These are phyloP conservation scores for Ogataea nitratoaversa DNA, from an alignment of 805 yeast genomes.

Conservation along the genomic window DNA sequence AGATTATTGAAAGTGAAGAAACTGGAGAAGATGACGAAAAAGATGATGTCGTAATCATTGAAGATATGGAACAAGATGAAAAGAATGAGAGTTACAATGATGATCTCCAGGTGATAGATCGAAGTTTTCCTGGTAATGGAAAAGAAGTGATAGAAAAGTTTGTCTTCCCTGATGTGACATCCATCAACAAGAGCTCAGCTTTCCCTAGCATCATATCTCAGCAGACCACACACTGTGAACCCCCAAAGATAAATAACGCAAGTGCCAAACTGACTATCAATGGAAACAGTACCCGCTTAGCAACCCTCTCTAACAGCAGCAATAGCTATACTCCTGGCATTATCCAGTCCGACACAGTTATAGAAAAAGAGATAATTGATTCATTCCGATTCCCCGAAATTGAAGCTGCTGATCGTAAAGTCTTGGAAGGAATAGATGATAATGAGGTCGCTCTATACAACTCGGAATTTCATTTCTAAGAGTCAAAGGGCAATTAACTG, in stretches of 20 bases:
- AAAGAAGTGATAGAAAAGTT: conserved; percentile 14
- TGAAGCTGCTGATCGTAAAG: conserved; percentile 5
- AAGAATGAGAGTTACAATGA: background rate
- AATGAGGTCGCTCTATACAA: conserved; percentile 11
- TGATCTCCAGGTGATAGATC: conserved; percentile 4
- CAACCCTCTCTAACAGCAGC: too few relatives aligned
- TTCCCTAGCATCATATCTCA: too few relatives aligned
- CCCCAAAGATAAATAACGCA: too few relatives aligned
- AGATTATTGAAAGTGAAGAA: background rate
- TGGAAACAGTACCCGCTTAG: too few relatives aligned
- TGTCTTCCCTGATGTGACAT: conserved; percentile 14
- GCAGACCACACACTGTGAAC: too few relatives aligned
- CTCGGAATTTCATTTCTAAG: conserved; percentile 15
- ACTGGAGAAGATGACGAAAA: conserved; percentile 1
- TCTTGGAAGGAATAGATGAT: conserved; percentile 9
- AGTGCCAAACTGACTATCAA: too few relatives aligned
- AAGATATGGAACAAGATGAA: background rate
- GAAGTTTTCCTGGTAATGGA: conserved; percentile 1
- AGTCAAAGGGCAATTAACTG: background rate
- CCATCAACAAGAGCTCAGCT: background rate
- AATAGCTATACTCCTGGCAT: too few relatives aligned
- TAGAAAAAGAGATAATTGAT: conserved; percentile 17
- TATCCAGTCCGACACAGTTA: conserved; percentile 2
- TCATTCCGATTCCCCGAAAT: conserved; percentile 22
- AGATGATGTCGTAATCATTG: background rate